phyloP scores from a whole-genome alignment of 164 flowering plant genomes.

The Piper betle region DNA sequence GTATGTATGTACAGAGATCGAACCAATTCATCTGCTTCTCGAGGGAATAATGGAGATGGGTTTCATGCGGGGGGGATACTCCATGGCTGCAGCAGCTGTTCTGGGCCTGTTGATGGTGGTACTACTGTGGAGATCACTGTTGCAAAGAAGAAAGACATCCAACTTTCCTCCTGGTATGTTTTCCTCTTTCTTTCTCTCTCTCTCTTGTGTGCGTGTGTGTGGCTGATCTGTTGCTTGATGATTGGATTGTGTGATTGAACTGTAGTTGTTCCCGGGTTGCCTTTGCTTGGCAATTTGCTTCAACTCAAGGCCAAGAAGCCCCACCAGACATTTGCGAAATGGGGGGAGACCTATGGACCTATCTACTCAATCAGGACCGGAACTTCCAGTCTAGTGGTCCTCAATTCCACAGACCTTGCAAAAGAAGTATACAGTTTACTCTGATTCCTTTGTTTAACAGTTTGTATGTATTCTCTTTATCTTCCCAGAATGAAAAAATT shows the following conservation, averaged over 20 bases:
- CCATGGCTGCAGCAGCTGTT: background rate
- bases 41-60: background rate
- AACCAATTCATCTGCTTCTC: too few relatives aligned
- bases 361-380: constrained; percentile 68
- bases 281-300: constrained; percentile 63
- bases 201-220: background rate
- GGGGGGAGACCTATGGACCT: constrained; percentile 72
- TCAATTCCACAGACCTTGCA: constrained; percentile 54
- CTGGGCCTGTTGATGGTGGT: background rate
- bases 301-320: constrained; percentile 78
- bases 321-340: constrained; percentile 47
- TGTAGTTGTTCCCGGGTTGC: constrained; percentile 69
- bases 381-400: constrained; percentile 50
- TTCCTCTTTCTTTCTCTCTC: background rate
- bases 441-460: too few relatives aligned
- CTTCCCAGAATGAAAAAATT: background rate
- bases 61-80: background rate
- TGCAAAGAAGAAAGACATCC: background rate
- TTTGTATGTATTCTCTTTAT: background rate
- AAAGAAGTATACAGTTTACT: constrained; percentile 46
- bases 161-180: background rate
- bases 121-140: background rate
- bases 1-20: background rate
- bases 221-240: background rate
- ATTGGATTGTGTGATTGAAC: background rate